Conservation (phyloP, 441 rosid genomes). For the Adansonia grandidieri region DNA sequence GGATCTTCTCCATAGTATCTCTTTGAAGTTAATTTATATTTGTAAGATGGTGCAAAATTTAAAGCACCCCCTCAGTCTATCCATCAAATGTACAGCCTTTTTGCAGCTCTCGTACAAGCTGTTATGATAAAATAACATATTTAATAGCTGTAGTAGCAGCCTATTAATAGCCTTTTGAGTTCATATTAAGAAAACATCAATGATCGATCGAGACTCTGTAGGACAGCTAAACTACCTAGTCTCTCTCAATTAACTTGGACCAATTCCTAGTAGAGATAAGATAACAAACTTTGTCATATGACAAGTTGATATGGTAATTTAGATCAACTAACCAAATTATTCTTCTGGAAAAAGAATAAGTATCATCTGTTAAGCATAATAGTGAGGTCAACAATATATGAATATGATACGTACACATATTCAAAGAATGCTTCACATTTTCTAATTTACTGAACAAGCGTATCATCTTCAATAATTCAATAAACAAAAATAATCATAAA, state of each 20-base stretch:
- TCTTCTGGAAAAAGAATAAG: constrained; percentile 46
- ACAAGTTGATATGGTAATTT: constrained; percentile 80
- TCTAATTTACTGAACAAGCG: constrained; percentile 5
- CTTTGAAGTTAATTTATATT: constrained; percentile 76
- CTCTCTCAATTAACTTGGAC: constrained; percentile 69
- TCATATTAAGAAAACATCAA: constrained; percentile 7
- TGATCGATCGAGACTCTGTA: neutral
- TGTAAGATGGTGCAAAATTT: constrained; percentile 84
- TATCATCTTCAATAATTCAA: neutral
- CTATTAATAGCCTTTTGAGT: constrained; percentile 14
- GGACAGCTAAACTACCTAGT: constrained; percentile 61
- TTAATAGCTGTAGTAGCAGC: neutral
- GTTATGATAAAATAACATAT: constrained; percentile 31
- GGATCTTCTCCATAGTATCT: constrained; percentile 76
- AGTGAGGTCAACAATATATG: neutral
- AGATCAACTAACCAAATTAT: constrained; percentile 93
- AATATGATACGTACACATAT: neutral
- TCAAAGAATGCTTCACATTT: neutral
- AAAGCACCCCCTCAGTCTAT: constrained; percentile 82
- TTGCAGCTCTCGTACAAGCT: constrained; percentile 72
- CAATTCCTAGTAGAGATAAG: constrained; percentile 68
- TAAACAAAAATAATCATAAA: neutral
- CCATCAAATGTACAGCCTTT: constrained; percentile 81
- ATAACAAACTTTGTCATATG: constrained; percentile 68
- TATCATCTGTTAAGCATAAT: neutral